Evolutionary conservation across 345 rosid genomes (phyloP).

Genomic region (Schrenkiella parvula): DNA sequence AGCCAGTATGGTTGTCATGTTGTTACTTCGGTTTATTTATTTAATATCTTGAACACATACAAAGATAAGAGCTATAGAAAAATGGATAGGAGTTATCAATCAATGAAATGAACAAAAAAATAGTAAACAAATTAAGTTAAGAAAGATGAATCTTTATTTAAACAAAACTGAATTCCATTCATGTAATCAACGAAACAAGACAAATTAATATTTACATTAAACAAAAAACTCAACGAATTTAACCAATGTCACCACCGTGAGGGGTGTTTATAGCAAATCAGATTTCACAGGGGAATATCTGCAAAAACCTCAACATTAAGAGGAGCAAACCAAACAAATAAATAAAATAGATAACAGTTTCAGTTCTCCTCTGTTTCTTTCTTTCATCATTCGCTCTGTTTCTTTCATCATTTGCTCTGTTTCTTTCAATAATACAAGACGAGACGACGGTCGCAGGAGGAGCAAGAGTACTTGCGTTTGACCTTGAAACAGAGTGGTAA

Average conservation of each 20-base stretch:
- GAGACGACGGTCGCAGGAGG: conserved; percentile 55
- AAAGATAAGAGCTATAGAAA: neutral
- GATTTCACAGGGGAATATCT: neutral
- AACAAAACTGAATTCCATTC: neutral
- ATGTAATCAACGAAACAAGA: neutral
- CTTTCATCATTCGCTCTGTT: neutral
- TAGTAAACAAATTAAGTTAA: neutral
- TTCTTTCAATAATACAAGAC: conserved; percentile 28
- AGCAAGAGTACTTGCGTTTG: conserved; percentile 60
- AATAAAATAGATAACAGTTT: neutral
- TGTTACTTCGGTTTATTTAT: neutral
- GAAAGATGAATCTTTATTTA: neutral
- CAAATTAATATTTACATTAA: conserved; percentile 9
- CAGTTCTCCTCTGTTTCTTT: neutral
- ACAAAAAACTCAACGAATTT: neutral
- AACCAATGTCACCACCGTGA: conserved; percentile 14
- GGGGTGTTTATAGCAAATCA: neutral
- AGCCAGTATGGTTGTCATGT: neutral
- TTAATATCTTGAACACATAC: neutral
- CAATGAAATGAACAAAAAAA: neutral
- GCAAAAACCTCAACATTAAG: conserved; percentile 19
- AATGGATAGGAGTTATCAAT: neutral
- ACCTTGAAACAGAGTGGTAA: conserved; percentile 61
- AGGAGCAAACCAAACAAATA: conserved; percentile 2
- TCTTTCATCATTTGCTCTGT: neutral